These are phyloP conservation scores for Jimgerdemannia lactiflua DNA, from an alignment of 192 early-diverging fungal genomes.

Conservation along the genomic window DNA sequence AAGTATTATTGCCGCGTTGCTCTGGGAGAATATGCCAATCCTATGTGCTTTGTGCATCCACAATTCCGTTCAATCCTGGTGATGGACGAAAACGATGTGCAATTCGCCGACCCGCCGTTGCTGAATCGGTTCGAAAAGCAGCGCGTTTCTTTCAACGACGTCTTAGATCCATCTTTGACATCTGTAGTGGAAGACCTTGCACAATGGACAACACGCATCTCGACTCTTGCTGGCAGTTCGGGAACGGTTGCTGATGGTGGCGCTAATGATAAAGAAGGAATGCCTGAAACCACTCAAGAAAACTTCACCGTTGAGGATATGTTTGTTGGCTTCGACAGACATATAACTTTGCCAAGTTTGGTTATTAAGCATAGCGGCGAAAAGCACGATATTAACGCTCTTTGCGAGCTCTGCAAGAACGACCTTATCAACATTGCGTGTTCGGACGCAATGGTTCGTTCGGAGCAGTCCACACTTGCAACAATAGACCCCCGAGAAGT, in stretches of 20 bases:
- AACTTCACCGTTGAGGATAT: constrained; percentile 11
- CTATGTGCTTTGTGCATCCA: constrained; percentile 13
- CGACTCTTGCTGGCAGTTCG: background rate
- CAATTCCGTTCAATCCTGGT: constrained; percentile 19
- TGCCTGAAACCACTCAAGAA: background rate
- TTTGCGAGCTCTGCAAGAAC: constrained; percentile 9
- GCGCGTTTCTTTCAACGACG: constrained; percentile 11
- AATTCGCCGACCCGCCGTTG: constrained; percentile 17
- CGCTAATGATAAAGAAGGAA: background rate
- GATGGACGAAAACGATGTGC: constrained; percentile 15
- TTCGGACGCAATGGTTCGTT: constrained; percentile 12
- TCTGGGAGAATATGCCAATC: constrained; percentile 21
- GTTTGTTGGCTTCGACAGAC: constrained; percentile 18
- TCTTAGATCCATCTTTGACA: background rate
- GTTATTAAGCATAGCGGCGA: constrained; percentile 10
- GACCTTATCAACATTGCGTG: constrained; percentile 8
- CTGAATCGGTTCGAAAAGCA: constrained; percentile 4
- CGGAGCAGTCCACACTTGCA: constrained; percentile 4
- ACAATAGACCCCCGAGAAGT: constrained; percentile 1
- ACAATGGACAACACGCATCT: constrained; percentile 5
- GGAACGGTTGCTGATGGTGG: no score
- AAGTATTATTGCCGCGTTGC: constrained; percentile 15
- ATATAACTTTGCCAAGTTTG: constrained; percentile 19
- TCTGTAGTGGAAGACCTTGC: background rate
- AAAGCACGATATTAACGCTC: background rate